These are phyloP conservation scores for Pyracantha coccinea DNA, from an alignment of 331 rosid genomes.

Conservation along the genomic window DNA sequence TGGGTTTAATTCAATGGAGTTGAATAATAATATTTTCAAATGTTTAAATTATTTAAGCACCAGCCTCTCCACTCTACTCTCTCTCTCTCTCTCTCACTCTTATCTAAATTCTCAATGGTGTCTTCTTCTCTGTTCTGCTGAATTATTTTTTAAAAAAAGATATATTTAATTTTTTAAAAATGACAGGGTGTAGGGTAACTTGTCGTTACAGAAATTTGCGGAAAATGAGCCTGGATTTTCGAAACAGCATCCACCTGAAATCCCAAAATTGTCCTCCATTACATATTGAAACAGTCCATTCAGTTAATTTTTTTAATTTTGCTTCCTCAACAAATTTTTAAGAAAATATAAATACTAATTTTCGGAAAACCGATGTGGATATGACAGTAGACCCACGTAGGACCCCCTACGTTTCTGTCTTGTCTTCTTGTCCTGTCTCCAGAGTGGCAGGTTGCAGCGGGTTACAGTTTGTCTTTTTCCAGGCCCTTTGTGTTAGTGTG, in stretches of 20 bases:
- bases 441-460: not conserved
- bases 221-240: slow-evolving; percentile 30
- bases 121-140: not conserved
- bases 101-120: not conserved
- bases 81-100: not conserved
- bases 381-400: not conserved
- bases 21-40: not conserved
- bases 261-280: not conserved
- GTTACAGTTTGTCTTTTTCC: not conserved
- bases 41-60: not conserved
- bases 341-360: not conserved
- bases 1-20: not conserved
- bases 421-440: not conserved
- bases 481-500: not conserved
- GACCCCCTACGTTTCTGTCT: not conserved
- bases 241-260: slow-evolving; percentile 1
- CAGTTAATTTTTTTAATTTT: not conserved
- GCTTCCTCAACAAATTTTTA: not conserved
- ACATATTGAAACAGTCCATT: not conserved
- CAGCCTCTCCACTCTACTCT: not conserved
- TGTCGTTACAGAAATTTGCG: slow-evolving; percentile 26
- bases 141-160: not conserved
- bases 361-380: slow-evolving; percentile 13
- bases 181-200: slow-evolving; percentile 19
- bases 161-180: not conserved